phyloP scores from a whole-genome alignment of 2,329 filamentous ascomycete species.

The Penicillium glabrum region DNA sequence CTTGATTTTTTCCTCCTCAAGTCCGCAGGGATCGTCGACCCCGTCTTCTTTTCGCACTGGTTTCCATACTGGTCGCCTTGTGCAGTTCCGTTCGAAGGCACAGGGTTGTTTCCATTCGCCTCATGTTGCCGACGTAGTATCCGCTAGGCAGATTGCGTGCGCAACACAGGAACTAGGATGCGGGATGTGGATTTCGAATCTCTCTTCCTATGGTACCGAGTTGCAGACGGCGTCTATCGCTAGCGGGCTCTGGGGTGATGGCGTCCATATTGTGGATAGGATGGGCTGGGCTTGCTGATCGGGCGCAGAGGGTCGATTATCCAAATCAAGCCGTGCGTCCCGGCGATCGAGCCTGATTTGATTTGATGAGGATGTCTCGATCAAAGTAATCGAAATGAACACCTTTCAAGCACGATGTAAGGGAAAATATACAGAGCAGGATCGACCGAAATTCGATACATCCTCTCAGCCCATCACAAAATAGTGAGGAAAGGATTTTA shows the following conservation, averaged over 20 bases:
- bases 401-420: neutral
- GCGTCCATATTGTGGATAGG: constrained; percentile 7
- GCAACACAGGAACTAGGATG: neutral
- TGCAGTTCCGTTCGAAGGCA: neutral
- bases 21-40: neutral
- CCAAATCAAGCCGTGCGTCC: neutral
- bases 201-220: neutral
- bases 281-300: neutral
- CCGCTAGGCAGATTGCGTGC: constrained; percentile 3
- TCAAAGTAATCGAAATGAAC: neutral
- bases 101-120: neutral
- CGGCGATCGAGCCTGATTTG: neutral
- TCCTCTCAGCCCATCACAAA: constrained; percentile 6
- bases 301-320: neutral
- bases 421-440: constrained; percentile 1
- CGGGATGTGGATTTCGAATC: neutral
- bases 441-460: constrained; percentile 10
- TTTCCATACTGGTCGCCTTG: neutral
- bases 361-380: neutral
- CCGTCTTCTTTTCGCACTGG: neutral
- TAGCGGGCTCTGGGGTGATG: constrained; percentile 8
- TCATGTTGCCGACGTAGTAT: constrained; percentile 1
- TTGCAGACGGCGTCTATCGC: constrained; percentile 19
- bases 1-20: neutral
- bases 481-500: neutral